phyloP scores from a whole-genome alignment of 441 rosid species.

The Brassica balearica region DNA sequence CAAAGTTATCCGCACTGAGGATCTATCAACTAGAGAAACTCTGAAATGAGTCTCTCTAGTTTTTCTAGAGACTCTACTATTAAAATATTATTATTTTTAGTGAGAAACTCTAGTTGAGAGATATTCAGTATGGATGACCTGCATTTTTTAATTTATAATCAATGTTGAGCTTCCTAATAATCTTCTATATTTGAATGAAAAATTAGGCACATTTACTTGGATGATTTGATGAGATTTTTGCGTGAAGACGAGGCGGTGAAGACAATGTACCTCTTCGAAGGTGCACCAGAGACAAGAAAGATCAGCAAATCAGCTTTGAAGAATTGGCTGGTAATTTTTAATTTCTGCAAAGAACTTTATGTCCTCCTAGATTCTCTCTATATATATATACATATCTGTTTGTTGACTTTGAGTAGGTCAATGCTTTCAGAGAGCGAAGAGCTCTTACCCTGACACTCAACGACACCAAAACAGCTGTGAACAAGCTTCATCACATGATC shows the following conservation, averaged over 20 bases:
- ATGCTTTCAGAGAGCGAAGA: conserved; percentile 85
- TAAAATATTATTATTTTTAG: neutral
- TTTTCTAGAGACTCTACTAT: neutral
- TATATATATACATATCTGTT: conserved; percentile 21
- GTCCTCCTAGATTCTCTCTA: neutral
- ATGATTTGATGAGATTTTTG: conserved; percentile 81
- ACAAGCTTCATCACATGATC: conserved; percentile 70
- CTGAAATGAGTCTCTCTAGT: neutral
- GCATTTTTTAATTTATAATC: neutral
- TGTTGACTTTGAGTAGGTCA: conserved; percentile 59
- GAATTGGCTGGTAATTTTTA: conserved; percentile 81
- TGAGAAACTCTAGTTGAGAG: neutral
- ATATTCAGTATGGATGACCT: neutral
- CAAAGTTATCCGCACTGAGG: neutral
- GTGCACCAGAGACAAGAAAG: conserved; percentile 57
- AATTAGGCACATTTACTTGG: conserved; percentile 62
- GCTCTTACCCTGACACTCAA: conserved; percentile 85
- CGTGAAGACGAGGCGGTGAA: conserved; percentile 72
- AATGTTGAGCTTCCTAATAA: conserved; percentile 16
- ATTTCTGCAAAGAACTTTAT: conserved; percentile 12
- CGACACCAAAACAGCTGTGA: conserved; percentile 90
- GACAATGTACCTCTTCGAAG: conserved; percentile 76
- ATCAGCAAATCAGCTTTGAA: conserved; percentile 73
- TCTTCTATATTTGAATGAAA: conserved; percentile 1
- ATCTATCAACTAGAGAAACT: neutral